Evolutionary conservation across 2,329 filamentous ascomycete species (phyloP).

Genomic region (Pseudogymnoascus pannorum): DNA sequence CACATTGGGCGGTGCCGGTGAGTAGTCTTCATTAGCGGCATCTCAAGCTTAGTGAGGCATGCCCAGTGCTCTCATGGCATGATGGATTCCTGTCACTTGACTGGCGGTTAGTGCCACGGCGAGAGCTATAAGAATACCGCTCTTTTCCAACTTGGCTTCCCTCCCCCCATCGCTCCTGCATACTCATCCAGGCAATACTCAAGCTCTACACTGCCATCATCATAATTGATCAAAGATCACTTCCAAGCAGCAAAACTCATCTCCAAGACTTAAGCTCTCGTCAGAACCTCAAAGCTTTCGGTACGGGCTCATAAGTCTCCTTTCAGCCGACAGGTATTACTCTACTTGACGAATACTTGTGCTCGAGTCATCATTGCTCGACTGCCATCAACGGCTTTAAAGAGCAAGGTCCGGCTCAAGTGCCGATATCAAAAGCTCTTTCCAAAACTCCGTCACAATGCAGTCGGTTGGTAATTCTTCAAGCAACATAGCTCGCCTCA

Average conservation of each 20-base stretch:
- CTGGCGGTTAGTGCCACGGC: neutral
- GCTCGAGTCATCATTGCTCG: neutral
- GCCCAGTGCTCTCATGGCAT: neutral
- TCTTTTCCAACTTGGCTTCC: neutral
- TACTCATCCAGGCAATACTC: slow-evolving; percentile 8
- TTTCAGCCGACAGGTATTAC: neutral
- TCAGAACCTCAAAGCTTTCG: neutral
- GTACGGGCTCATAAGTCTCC: neutral
- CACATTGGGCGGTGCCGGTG: neutral
- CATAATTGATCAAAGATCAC: neutral
- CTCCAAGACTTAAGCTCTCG: neutral
- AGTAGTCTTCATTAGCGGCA: neutral
- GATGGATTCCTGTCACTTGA: neutral
- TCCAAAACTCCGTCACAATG: slow-evolving; percentile 12
- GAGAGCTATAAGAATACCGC: neutral
- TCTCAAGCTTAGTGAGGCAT: neutral
- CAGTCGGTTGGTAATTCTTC: slow-evolving; percentile 11
- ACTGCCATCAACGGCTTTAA: slow-evolving; percentile 3
- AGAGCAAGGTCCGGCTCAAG: neutral
- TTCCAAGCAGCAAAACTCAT: slow-evolving; percentile 4
- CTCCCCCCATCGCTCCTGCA: neutral
- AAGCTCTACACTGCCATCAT: slow-evolving; percentile 4
- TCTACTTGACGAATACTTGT: neutral
- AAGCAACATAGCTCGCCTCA: slow-evolving; percentile 11
- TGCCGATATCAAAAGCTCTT: neutral